Conservation (phyloP, 1,139 yeast genomes). For the Saccharomyces hybrid region DNA sequence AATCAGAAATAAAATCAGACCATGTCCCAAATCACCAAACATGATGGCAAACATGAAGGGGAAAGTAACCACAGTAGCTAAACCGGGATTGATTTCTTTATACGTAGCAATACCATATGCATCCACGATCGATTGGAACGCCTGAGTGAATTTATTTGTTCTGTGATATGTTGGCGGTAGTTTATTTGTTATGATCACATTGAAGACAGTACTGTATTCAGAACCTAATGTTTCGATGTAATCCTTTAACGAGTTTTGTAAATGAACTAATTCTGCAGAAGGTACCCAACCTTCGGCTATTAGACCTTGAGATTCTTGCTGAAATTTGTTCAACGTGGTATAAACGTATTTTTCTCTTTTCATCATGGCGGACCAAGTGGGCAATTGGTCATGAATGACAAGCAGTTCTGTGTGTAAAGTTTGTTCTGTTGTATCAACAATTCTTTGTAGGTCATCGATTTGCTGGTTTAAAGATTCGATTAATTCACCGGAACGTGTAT, state of each 20-base stretch:
- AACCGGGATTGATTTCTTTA: constrained; percentile 73
- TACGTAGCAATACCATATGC: constrained; percentile 75
- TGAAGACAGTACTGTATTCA: constrained; percentile 56
- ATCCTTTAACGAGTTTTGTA: constrained; percentile 34
- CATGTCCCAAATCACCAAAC: constrained; percentile 86
- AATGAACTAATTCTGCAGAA: constrained; percentile 40
- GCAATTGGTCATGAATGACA: constrained; percentile 58
- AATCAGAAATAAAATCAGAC: constrained; percentile 54
- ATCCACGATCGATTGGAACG: constrained; percentile 71
- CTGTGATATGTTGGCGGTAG: constrained; percentile 76
- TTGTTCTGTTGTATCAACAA: constrained; percentile 47
- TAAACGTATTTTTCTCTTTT: constrained; percentile 68
- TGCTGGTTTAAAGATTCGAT: constrained; percentile 39
- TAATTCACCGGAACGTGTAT: constrained; percentile 31
- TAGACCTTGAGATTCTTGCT: constrained; percentile 57
- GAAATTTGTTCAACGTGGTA: constrained; percentile 57
- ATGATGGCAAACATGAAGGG: constrained; percentile 83
- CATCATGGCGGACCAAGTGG: constrained; percentile 60
- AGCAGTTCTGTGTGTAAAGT: constrained; percentile 62
- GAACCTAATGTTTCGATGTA: constrained; percentile 34
- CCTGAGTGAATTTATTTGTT: constrained; percentile 67
- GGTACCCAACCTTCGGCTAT: constrained; percentile 82
- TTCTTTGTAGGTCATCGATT: constrained; percentile 52
- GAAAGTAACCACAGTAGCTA: constrained; percentile 71
- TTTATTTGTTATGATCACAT: constrained; percentile 55